Evolutionary conservation across 768 basidiomycete genomes (phyloP), one percentile per base, ranked within the genome.

Genomic region (Boletus sp.): DNA sequence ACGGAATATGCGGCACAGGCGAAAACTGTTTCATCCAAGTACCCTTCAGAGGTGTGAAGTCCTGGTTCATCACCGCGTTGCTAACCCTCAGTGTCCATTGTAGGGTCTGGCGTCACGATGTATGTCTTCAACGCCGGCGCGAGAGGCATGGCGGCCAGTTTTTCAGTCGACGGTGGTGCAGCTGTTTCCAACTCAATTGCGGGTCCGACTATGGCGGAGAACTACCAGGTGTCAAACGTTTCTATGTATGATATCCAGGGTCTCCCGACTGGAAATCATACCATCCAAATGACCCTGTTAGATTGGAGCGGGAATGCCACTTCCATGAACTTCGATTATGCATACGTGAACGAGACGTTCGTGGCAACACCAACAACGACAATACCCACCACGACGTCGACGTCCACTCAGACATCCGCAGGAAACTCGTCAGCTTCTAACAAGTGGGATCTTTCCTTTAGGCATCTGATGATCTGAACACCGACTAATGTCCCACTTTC

Each of bases 241-340:
- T 57, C 67, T 5, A 17, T 69, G 46, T 64, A 56, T 18, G 7
- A 20, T 12, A 41, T 60, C 7, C 67, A 69, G 20, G 62, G 56
- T 33, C 58, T 71, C 15, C n/a, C 37, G 1, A 54, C 39, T 1
- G 57, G 57, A 29, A 60, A 52, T 20, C 67, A 71, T 33, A 64
- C 54, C 29, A 57, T 69, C 39, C 32, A 18, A 20, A 66, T 69
- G 68, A 62, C 60, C 14, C 15, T 70, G 3, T 30, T 68, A 40
- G 33, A 64, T 45, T 70, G 67, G 67, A 33, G 52, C 6, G 58
- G 53, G 4, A 7, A 3, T 2, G 11, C n/a, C 20, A 67, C 62
- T 15, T 62, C 58, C 17, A 65, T 68, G 68, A 63, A 67, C 30
- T 70, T 70, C 14, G 67, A 68, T 36, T 68, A 70, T 44, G 68